Base-by-base conservation (phyloP, 805 yeast species). In the Zygoascus bituminiphila region DNA sequence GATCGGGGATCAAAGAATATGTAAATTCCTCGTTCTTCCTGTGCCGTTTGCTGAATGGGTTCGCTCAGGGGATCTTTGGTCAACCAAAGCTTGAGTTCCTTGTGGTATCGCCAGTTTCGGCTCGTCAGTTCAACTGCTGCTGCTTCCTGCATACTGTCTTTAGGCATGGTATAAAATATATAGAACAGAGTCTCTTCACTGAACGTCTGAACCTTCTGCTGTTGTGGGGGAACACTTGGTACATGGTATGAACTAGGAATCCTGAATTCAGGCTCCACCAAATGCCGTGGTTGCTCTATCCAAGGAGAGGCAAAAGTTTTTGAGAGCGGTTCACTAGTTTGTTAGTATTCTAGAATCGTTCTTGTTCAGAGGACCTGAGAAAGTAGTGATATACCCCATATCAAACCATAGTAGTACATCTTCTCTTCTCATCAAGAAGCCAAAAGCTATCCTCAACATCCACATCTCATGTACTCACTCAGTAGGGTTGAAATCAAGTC, bases 21-120 rank as follows among this genome's bases (percentile, higher is more conserved):
- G 63, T 93, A 93, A 8, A 88, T 81, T 1, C 98, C 98, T 52
- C 91, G 77, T 67, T 93, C 98, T 48, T 89, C 87, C 31, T 85
- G 91, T 33, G 82, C 83, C 29, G 84, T 78, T 51, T 88, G 86
- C 55, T 72, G 79, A 14, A 86, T 77, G 1, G 97, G 96, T 64
- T 91, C 98, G 52, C 81, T 81, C 58, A 79, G 78, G 24, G 95
- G 85, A 60, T 88, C 96, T 65, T 93, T 93, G 10, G 98, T 93
- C 51, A 93, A 70, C 98, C 98, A 93, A 45, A 93, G 88, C 69
- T 89, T 94, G 49, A 93, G 76, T 52, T 88, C 95, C 68, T 88
- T 91, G 68, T 93, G 98, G 62, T 86, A 93, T 56, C 98, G 77
- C 99, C 99, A 93, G 67, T 91, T 93, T 58, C 98, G 76, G 53